phyloP scores from a whole-genome alignment of 2,329 filamentous ascomycete species.

The Colletotrichum eleusines region DNA sequence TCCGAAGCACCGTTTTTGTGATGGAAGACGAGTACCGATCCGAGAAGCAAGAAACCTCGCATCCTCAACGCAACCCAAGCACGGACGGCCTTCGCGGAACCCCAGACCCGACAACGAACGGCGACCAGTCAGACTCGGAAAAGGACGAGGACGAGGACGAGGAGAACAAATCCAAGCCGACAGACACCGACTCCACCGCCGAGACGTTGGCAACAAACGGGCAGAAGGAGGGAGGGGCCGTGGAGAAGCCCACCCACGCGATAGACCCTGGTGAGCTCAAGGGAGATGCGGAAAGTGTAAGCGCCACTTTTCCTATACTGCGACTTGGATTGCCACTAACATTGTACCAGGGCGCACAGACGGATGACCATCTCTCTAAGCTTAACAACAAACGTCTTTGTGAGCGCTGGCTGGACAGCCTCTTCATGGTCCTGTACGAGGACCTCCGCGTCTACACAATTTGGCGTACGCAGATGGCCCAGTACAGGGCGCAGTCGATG shows the following conservation, averaged over 20 bases:
- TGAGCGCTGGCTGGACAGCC: constrained; percentile 96
- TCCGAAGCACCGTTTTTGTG: constrained; percentile 96
- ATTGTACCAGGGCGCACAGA: constrained; percentile 65
- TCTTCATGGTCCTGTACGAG: constrained; percentile 99
- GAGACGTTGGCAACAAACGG: constrained; percentile 49
- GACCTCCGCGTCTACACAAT: constrained; percentile 98
- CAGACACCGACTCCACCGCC: constrained; percentile 45
- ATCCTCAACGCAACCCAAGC: constrained; percentile 78
- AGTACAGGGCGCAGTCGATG: constrained; percentile 92
- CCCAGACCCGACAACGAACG: constrained; percentile 69
- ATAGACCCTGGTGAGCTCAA: constrained; percentile 83
- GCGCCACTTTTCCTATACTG: constrained; percentile 43
- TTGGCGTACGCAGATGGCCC: constrained; percentile 97
- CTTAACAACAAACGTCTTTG: constrained; percentile 98
- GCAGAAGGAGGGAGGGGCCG: constrained; percentile 53
- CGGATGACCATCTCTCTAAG: constrained; percentile 83
- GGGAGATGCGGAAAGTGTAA: constrained; percentile 78
- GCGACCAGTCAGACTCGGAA: constrained; percentile 50
- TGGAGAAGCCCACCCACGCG: constrained; percentile 85
- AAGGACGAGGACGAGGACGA: constrained; percentile 51
- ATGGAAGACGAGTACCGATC: constrained; percentile 99
- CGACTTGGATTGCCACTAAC: constrained; percentile 41
- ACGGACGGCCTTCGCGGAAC: constrained; percentile 81
- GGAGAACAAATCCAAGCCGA: constrained; percentile 52
- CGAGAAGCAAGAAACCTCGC: constrained; percentile 77